Evolutionary conservation across 441 rosid genomes (phyloP), one percentile per base, ranked within the genome.

Genomic region (Kokia cookei): DNA sequence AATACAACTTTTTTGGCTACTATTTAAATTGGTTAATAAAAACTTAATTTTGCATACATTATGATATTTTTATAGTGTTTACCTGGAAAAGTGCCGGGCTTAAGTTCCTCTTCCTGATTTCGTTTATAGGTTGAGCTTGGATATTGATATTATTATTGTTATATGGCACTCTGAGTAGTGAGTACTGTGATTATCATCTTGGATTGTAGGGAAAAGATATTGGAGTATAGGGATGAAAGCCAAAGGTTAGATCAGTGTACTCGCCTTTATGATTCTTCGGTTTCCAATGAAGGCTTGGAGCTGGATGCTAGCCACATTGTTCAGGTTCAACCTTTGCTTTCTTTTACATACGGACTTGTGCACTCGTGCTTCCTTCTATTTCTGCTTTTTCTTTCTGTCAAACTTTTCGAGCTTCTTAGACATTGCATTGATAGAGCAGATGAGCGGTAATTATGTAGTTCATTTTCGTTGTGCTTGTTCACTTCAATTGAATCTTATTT

Each of bases 261-360:
- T 81, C 93, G 99, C 29, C 96, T 94, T 29, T 94, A 90, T 53
- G 96, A 94, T 87, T 96, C 98, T 71, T 94, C 98, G n/a, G 86
- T 94, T 72, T 86, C 91, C 17, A 91, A 86, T 82, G 97, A 92
- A 70, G 98, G 96, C 15, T 92, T 94, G 26, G 98, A 90, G 84
- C 84, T 85, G 62, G 98, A 96, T 82, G 97, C 98, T 0, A 87
- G 92, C 83, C 95, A 87, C 72, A 83, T 94, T 81, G 86, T 94
- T 77, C 99, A 91, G 97, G 99, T 96, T 75, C 54, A 77, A 64
- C 29, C 67, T 67, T 43, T 62, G 5, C 35, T 15, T 53, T 35
- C 2, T n/a, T 69, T 10, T 70, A 13, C 19, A 45, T 57, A n/a
- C 42, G 1, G 17, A 54, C 47, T 26, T 55, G 22, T 3, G 22